phyloP scores from a whole-genome alignment of 2,329 filamentous ascomycete genomes.

The Rosellinia necatrix region DNA sequence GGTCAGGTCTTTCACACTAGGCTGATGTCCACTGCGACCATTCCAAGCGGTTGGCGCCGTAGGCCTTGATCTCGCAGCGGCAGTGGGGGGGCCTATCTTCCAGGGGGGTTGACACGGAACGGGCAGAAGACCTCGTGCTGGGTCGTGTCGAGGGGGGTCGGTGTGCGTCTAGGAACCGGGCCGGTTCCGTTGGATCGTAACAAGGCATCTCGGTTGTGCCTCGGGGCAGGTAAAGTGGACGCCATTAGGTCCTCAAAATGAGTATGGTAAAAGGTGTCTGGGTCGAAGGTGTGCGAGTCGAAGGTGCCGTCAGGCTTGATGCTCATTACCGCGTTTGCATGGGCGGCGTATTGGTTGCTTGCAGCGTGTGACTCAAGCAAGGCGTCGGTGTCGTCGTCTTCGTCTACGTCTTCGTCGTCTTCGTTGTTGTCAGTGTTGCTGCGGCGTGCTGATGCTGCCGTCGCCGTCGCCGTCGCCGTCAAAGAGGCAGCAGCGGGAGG shows the following conservation, averaged over 20 bases:
- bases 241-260: constrained; percentile 51
- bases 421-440: no score
- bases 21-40: constrained; percentile 48
- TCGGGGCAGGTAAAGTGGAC: constrained; percentile 45
- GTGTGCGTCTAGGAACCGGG: constrained; percentile 54
- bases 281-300: constrained; percentile 59
- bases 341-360: constrained; percentile 45
- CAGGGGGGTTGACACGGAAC: constrained; percentile 62
- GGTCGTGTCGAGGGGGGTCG: constrained; percentile 47
- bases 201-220: constrained; percentile 48
- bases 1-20: constrained; percentile 81
- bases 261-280: constrained; percentile 61
- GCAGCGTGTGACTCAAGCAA: constrained; percentile 45
- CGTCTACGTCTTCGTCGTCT: no score
- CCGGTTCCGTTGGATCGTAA: constrained; percentile 57
- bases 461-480: constrained; percentile 16
- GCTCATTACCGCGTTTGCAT: constrained; percentile 44
- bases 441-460: constrained; percentile 29
- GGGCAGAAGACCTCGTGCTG: constrained; percentile 49
- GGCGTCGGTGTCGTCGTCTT: constrained; percentile 20
- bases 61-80: constrained; percentile 39
- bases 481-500: constrained; percentile 15
- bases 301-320: constrained; percentile 48
- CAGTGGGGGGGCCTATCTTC: constrained; percentile 48
- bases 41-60: constrained; percentile 35